Evolutionary conservation across 73 alveolate genomes (phyloP), one percentile per base, ranked within the genome.

Genomic region (Paramecium sonneborni): DNA sequence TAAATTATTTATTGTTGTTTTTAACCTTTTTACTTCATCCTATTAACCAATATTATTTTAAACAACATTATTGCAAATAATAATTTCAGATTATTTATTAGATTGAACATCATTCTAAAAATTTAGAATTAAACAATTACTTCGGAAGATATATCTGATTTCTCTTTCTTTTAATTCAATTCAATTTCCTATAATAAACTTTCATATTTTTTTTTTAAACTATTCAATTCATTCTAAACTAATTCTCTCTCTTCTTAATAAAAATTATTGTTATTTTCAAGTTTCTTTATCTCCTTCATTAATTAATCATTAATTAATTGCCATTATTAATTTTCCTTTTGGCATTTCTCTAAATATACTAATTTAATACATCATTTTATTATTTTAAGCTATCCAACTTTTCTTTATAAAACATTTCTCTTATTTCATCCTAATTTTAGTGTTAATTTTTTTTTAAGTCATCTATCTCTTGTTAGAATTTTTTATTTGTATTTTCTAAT

Each of bases 151-250:
- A 52, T 52, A 3, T 52, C 85, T 0, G 76, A 34, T 70, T 88
- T 70, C 32, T 56, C 48, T 28, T 62, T 88, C 7, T 24, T 88
- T 18, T 72, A 76, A 35, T 62, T 62, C 3, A 79, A 21, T 24
- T 62, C 93, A 44, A 72, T 37, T 44, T 88, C 94, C 41, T 88
- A 24, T 1, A 43, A 38, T 43, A 88, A 44, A 72, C 76, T 43
- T 24, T 88, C 94, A 88, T 88, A 88, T 76, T 88, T 88, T 35
- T 52, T 88, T 39, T 88, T 88, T 32, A 88, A 43, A 26, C 43
- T 48, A 37, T 69, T 62, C 15, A 88, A 76, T 69, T 88, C 94
- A 88, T 88, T 88, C 43, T 88, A 70, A 14, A 43, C 9, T 21
- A 56, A 69, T 72, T 88, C 94, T 70, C 44, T 88, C 28, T 88